Evolutionary conservation across 2,329 filamentous ascomycete genomes (phyloP).

Genomic region (Xylariaceae sp.): DNA sequence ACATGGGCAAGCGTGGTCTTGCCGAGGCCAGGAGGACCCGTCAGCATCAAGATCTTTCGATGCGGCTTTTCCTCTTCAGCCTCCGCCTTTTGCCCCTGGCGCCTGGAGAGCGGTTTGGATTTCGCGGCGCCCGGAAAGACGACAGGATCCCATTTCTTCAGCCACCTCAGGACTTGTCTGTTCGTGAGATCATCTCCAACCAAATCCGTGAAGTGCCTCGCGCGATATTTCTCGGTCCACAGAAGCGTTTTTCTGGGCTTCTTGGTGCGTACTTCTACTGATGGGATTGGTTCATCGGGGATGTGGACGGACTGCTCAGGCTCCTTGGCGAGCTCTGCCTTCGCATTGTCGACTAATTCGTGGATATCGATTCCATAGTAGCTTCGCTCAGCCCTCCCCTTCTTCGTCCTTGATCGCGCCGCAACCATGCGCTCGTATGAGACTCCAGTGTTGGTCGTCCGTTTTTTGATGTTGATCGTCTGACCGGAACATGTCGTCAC

Average conservation of each 20-base stretch:
- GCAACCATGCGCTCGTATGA: constrained; percentile 63
- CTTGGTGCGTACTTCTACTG: constrained; percentile 34
- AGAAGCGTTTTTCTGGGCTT: constrained; percentile 51
- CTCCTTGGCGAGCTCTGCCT: constrained; percentile 45
- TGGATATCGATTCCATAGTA: constrained; percentile 96
- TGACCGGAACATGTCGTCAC: constrained; percentile 52
- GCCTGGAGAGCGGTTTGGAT: constrained; percentile 40
- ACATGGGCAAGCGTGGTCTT: constrained; percentile 97
- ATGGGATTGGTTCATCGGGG: constrained; percentile 30
- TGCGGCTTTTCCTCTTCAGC: constrained; percentile 67
- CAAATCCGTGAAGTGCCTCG: constrained; percentile 82
- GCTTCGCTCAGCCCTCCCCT: constrained; percentile 61
- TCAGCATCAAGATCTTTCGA: constrained; percentile 81
- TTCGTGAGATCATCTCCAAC: constrained; percentile 94
- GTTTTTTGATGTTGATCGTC: constrained; percentile 46
- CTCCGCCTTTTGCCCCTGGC: constrained; percentile 37
- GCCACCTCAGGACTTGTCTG: constrained; percentile 80
- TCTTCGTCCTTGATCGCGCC: constrained; percentile 56
- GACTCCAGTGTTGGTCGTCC: constrained; percentile 35
- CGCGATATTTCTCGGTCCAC: constrained; percentile 98
- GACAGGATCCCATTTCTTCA: constrained; percentile 88
- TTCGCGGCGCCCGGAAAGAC: constrained; percentile 76
- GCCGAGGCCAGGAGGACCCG: constrained; percentile 85
- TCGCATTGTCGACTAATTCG: constrained; percentile 64
- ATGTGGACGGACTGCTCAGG: constrained; percentile 15